phyloP scores from a whole-genome alignment of 331 rosid species.

The Dryas integrifolia region DNA sequence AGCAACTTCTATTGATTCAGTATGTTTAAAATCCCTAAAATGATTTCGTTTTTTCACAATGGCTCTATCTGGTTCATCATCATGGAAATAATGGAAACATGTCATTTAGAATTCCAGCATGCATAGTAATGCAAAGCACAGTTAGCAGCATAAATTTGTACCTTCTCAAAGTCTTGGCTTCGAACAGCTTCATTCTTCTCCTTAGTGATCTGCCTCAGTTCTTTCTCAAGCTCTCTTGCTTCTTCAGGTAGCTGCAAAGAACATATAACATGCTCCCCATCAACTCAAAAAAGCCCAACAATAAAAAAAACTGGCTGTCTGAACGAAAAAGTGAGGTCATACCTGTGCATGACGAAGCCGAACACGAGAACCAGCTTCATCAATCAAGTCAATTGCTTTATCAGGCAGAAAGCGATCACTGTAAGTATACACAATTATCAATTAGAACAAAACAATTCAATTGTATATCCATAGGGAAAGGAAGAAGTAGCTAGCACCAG shows the following conservation, averaged over 20 bases:
- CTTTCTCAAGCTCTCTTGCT: slow-evolving; percentile 85
- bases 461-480: not conserved
- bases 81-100: not conserved
- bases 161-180: slow-evolving; percentile 95
- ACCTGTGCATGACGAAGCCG: slow-evolving; percentile 94
- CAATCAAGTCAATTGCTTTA: slow-evolving; percentile 92
- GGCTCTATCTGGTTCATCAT: not conserved
- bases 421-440: slow-evolving; percentile 26
- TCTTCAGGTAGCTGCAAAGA: slow-evolving; percentile 81
- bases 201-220: slow-evolving; percentile 81
- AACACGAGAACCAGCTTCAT: slow-evolving; percentile 95
- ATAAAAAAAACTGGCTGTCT: not conserved
- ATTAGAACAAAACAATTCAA: slow-evolving; percentile 20
- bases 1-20: not conserved
- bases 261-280: slow-evolving; percentile 10
- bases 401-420: slow-evolving; percentile 95
- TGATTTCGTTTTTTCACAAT: not conserved
- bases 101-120: not conserved
- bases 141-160: slow-evolving; percentile 10
- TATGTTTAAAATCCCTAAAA: not conserved
- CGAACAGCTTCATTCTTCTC: slow-evolving; percentile 89
- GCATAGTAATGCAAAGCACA: not conserved
- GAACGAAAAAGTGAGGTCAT: slow-evolving; percentile 10
- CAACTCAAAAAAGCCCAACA: slow-evolving; percentile 15
- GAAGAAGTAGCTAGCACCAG: not conserved